phyloP scores from a whole-genome alignment of 352 stramenopile species.

The Globisporangium mamillatum region DNA sequence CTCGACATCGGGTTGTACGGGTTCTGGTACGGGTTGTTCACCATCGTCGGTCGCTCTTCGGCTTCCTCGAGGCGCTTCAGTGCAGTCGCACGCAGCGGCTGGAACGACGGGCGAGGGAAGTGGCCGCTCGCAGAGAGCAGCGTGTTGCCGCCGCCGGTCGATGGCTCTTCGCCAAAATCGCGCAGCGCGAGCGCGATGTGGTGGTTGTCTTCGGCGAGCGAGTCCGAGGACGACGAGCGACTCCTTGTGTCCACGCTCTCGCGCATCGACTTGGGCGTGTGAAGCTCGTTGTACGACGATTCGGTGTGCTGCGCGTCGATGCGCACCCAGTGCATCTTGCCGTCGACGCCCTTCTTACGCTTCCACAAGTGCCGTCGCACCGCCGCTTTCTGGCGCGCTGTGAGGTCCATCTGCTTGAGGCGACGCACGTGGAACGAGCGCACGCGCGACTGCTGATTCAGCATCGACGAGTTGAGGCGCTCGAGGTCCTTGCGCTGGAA shows the following conservation, averaged over 20 bases:
- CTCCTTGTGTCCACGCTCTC: conserved; percentile 35
- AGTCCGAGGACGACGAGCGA: conserved; percentile 44
- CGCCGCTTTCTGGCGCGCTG: conserved; percentile 71
- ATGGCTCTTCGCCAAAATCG: conserved; percentile 67
- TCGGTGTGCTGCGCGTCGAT: conserved; percentile 55
- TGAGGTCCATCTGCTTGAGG: conserved; percentile 86
- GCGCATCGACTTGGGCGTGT: conserved; percentile 35
- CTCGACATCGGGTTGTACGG: conserved; percentile 60
- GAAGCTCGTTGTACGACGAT: conserved; percentile 39
- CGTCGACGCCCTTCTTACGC: conserved; percentile 66
- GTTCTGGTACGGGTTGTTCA: conserved; percentile 60
- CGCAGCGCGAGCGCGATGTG: conserved; percentile 72
- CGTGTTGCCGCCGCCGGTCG: conserved; percentile 29
- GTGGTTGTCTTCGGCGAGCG: conserved; percentile 63
- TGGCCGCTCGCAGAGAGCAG: conserved; percentile 37
- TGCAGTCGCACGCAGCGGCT: conserved; percentile 71
- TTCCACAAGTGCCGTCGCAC: conserved; percentile 77
- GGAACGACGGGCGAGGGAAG: conserved; percentile 52
- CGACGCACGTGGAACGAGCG: conserved; percentile 81
- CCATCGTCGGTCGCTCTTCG: conserved; percentile 76
- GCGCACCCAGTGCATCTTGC: conserved; percentile 75
- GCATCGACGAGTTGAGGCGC: conserved; percentile 62
- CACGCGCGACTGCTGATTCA: conserved; percentile 80
- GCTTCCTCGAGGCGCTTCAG: conserved; percentile 76
- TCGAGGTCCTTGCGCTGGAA: conserved; percentile 64